A percentile compares a stretch with the other conserved stretches of the same genome.
These are phyloP conservation scores for Cajanus cajan DNA, from an alignment of 306 rosid genomes.

Conservation along the genomic window DNA sequence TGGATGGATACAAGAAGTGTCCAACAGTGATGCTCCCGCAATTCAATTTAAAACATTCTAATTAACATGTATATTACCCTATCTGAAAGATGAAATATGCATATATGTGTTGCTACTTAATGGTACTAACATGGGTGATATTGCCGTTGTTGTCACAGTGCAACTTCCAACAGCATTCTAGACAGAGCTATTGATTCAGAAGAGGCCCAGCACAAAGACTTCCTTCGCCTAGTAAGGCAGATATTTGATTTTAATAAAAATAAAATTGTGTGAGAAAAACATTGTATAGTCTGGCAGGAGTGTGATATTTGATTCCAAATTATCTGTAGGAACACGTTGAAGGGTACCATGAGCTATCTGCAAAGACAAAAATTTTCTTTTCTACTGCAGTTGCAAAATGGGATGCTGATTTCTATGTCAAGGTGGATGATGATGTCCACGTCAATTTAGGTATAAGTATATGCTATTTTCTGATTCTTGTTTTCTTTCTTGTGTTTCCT, in stretches of 20 bases:
- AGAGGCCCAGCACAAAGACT: conserved; percentile 73
- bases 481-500: conserved; percentile 9
- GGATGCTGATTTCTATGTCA: conserved; percentile 97
- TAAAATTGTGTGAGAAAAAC: not conserved
- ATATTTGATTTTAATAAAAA: conserved; percentile 19
- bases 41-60: not conserved
- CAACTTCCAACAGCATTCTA: conserved; percentile 96
- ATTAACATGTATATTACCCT: not conserved
- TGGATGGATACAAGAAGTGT: not conserved
- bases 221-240: conserved; percentile 50
- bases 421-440: conserved; percentile 98
- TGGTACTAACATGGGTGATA: conserved; percentile 43
- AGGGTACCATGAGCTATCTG: conserved; percentile 97
- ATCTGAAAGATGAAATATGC: not conserved
- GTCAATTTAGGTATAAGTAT: conserved; percentile 98
- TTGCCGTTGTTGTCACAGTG: conserved; percentile 54
- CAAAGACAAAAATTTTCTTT: conserved; percentile 90
- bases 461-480: conserved; percentile 10
- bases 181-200: conserved; percentile 98
- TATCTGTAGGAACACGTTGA: conserved; percentile 84
- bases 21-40: not conserved
- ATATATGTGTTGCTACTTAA: not conserved
- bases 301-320: conserved; percentile 31
- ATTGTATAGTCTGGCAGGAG: conserved; percentile 18
- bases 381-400: conserved; percentile 82